phyloP scores from a whole-genome alignment of 345 rosid species.

The Melaleuca quinquenervia region DNA sequence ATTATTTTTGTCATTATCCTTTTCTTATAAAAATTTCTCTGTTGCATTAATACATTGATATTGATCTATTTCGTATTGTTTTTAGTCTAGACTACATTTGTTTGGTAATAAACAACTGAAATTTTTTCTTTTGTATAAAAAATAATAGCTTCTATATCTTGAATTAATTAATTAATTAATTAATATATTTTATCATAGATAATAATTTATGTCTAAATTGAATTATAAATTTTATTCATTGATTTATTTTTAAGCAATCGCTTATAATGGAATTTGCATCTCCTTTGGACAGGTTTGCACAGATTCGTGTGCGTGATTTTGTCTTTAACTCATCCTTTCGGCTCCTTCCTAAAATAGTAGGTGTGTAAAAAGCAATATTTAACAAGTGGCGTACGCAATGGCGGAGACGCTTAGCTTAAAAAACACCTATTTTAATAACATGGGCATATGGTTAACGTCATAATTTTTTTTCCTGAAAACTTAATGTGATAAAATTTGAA shows the following conservation, averaged over 20 bases:
- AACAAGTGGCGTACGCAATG: neutral
- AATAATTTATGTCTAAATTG: neutral
- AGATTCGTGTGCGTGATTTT: rapidly evolving
- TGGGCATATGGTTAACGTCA: too few species aligned
- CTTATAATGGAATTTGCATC: neutral
- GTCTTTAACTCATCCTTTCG: neutral
- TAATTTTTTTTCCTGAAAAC: too few species aligned
- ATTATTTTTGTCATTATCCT: too few species aligned
- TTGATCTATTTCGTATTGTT: rapidly evolving
- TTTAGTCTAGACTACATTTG: neutral
- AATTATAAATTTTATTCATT: too few species aligned
- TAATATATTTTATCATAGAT: neutral
- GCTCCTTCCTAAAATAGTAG: neutral
- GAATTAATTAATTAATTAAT: too few species aligned
- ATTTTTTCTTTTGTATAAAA: too few species aligned
- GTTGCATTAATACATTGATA: neutral
- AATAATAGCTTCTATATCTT: too few species aligned
- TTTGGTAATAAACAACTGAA: neutral
- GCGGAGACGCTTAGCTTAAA: neutral
- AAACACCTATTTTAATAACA: neutral
- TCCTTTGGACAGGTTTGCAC: neutral
- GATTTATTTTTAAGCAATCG: too few species aligned
- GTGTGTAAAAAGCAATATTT: neutral
- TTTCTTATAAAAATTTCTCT: too few species aligned
- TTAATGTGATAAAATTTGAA: too few species aligned